Evolutionary conservation across 2,329 filamentous ascomycete species (phyloP).

Genomic region (Esteya vermicola): DNA sequence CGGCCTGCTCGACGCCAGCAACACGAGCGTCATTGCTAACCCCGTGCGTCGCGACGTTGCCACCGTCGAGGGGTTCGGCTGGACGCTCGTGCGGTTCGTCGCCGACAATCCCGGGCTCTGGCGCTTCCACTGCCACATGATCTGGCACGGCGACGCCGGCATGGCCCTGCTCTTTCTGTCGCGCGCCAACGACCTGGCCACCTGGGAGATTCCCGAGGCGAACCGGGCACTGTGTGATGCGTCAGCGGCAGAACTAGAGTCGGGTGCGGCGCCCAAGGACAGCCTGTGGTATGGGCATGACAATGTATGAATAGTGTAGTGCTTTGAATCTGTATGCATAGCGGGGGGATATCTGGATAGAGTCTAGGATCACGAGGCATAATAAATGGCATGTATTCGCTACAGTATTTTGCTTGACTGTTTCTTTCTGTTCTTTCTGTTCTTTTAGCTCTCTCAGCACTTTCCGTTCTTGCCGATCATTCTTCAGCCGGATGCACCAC

Average conservation of each 20-base stretch:
- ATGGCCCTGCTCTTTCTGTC: constrained; percentile 28
- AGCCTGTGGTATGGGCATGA: constrained; percentile 8
- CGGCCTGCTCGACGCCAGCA: constrained; percentile 20
- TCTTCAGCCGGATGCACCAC: constrained; percentile 14
- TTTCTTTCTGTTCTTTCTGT: neutral
- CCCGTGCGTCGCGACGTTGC: constrained; percentile 32
- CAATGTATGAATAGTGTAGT: too few relatives aligned
- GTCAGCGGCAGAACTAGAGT: constrained; percentile 26
- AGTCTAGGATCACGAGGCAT: too few relatives aligned
- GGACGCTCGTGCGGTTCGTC: constrained; percentile 31
- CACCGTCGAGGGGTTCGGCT: constrained; percentile 32
- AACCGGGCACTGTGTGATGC: constrained; percentile 29
- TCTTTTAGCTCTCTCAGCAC: neutral
- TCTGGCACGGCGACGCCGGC: constrained; percentile 23
- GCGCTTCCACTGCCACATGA: constrained; percentile 25
- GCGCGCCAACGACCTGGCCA: constrained; percentile 27
- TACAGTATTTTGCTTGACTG: neutral
- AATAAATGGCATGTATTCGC: neutral
- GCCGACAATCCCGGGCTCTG: constrained; percentile 34
- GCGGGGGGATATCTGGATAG: too few relatives aligned
- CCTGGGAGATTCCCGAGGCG: constrained; percentile 27
- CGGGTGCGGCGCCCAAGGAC: constrained; percentile 34
- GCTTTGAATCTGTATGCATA: neutral
- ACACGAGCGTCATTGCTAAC: constrained; percentile 20
- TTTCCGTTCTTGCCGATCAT: neutral